Conservation (phyloP, 768 basidiomycete genomes). For the Fistulinella prunicolor region DNA sequence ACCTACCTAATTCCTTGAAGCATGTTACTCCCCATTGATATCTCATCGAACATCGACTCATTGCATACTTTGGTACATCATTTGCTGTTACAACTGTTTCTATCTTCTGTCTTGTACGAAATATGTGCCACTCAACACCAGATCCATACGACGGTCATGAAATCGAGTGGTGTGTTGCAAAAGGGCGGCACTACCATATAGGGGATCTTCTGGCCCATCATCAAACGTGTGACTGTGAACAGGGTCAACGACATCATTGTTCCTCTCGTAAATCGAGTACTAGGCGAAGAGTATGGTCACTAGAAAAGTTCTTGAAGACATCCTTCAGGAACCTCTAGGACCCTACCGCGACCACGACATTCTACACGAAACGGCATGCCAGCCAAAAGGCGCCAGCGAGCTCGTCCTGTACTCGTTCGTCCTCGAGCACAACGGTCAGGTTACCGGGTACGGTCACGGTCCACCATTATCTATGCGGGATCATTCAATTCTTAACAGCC, state of each 20-base stretch:
- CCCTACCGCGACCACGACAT: conserved; percentile 30
- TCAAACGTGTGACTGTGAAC: no score
- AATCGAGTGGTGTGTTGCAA: no score
- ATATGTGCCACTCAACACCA: conserved; percentile 20
- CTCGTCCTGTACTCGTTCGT: conserved; percentile 30
- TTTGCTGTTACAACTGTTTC: conserved; percentile 28
- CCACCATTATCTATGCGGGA: not conserved
- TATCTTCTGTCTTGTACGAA: conserved; percentile 32
- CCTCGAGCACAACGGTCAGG: conserved; percentile 24
- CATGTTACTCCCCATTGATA: conserved; percentile 20
- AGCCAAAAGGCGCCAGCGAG: conserved; percentile 2
- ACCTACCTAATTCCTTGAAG: conserved; percentile 27
- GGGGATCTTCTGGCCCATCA: no score
- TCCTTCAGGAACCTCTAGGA: conserved; percentile 28
- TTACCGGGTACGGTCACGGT: conserved; percentile 24
- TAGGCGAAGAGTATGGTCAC: conserved; percentile 22
- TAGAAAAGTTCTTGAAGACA: conserved; percentile 17
- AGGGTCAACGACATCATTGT: not conserved
- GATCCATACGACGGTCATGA: not conserved
- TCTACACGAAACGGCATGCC: conserved; percentile 20
- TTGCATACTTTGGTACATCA: conserved; percentile 28
- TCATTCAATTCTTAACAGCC: not conserved
- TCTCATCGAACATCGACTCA: conserved; percentile 26
- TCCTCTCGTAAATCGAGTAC: not conserved
- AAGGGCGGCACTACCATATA: no score